These are phyloP conservation scores for Takashimella koratensis DNA, from an alignment of 1,284 basidiomycete species.

Conservation along the genomic window DNA sequence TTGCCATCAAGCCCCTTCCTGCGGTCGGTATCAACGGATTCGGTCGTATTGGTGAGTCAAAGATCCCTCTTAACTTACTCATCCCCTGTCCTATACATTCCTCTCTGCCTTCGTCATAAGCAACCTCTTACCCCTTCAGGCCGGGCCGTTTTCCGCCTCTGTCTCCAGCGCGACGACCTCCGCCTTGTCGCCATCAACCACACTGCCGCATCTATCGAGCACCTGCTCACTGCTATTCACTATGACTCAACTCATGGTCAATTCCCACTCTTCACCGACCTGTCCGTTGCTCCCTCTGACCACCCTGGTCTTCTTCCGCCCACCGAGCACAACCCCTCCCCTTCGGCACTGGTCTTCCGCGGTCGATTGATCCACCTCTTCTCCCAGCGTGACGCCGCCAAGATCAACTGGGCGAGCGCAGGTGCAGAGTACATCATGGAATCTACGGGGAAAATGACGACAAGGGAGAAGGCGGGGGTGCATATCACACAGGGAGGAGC, in stretches of 20 bases:
- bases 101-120: neutral
- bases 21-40: slow-evolving; percentile 50
- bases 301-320: slow-evolving; percentile 35
- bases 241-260: slow-evolving; percentile 50
- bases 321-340: slow-evolving; percentile 30
- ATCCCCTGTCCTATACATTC: too few species aligned
- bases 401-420: slow-evolving; percentile 43
- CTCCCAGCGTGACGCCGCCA: slow-evolving; percentile 41
- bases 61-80: neutral
- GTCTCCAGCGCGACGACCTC: slow-evolving; percentile 32
- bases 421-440: slow-evolving; percentile 49
- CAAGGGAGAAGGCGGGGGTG: slow-evolving; percentile 39
- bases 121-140: slow-evolving; percentile 12
- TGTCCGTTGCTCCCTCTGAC: slow-evolving; percentile 31
- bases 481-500: slow-evolving; percentile 44
- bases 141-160: slow-evolving; percentile 33
- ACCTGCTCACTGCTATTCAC: slow-evolving; percentile 43
- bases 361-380: slow-evolving; percentile 47
- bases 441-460: slow-evolving; percentile 47
- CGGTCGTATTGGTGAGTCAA: slow-evolving; percentile 45
- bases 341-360: slow-evolving; percentile 37
- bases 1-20: slow-evolving; percentile 15
- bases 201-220: slow-evolving; percentile 45
- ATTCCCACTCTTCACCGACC: slow-evolving; percentile 26
- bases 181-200: slow-evolving; percentile 49